A percentile compares a stretch with the other conserved stretches of the same genome.
phyloP scores from a whole-genome alignment of 1,139 yeast genomes.

The Blastobotrys illinoisensis region DNA sequence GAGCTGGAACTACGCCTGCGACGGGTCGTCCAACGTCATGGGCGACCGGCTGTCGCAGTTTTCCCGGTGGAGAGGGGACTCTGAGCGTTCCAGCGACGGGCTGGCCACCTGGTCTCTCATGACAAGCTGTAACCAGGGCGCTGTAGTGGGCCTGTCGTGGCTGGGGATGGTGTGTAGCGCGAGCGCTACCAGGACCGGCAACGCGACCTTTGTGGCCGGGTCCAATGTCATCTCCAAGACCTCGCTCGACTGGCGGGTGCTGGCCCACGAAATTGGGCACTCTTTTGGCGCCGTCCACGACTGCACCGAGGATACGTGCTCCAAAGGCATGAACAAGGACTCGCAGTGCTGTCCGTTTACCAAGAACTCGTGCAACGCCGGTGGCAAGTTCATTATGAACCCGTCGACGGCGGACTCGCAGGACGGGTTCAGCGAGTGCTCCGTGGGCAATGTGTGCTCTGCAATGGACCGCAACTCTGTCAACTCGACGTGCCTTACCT shows the following conservation, averaged over 20 bases:
- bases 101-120: conserved; percentile 37
- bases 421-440: conserved; percentile 32
- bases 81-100: conserved; percentile 26
- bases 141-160: conserved; percentile 39
- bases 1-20: conserved; percentile 33
- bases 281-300: conserved; percentile 42
- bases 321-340: conserved; percentile 25
- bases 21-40: conserved; percentile 20
- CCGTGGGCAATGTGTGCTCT: conserved; percentile 36
- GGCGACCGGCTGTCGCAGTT: conserved; percentile 30
- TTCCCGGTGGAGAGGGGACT: conserved; percentile 33
- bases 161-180: conserved; percentile 34
- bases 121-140: conserved; percentile 33
- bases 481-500: conserved; percentile 32
- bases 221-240: conserved; percentile 35
- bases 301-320: conserved; percentile 34
- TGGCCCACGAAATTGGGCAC: conserved; percentile 40
- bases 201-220: conserved; percentile 29
- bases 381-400: conserved; percentile 36
- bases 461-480: conserved; percentile 29
- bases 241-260: conserved; percentile 34
- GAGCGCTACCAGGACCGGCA: conserved; percentile 19
- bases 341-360: conserved; percentile 36
- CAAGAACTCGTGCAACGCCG: conserved; percentile 29
- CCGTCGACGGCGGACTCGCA: conserved; percentile 33